Conservation (phyloP, 257 asterid genomes). For the Ophiorrhiza pumila region DNA sequence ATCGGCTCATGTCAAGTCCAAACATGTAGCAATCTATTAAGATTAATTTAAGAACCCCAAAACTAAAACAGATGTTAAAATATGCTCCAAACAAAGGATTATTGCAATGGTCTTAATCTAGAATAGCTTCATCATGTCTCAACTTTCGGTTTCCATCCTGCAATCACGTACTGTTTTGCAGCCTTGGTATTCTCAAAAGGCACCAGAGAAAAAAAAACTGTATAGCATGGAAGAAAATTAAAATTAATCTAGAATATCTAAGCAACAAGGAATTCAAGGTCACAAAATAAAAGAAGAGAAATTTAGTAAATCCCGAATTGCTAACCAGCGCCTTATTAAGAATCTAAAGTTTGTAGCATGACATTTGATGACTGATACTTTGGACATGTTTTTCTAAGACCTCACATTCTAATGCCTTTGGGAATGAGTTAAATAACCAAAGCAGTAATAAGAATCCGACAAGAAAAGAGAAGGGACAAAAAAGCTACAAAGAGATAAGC, state of each 20-base stretch:
- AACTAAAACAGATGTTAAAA: neutral
- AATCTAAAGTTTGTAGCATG: neutral
- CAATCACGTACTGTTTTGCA: constrained; percentile 48
- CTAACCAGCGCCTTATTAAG: neutral
- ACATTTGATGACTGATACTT: neutral
- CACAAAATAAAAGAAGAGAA: neutral
- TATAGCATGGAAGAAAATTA: neutral
- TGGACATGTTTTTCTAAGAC: neutral
- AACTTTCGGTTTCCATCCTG: constrained; percentile 80
- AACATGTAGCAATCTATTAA: neutral
- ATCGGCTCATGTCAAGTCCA: too few species aligned
- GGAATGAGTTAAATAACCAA: neutral
- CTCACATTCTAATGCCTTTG: neutral
- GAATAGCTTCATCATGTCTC: constrained; percentile 41
- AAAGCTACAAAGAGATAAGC: neutral
- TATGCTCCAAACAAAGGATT: neutral
- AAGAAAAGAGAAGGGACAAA: neutral
- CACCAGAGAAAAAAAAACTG: constrained; percentile 61
- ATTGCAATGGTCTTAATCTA: neutral
- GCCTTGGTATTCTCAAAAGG: constrained; percentile 70
- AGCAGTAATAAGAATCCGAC: neutral
- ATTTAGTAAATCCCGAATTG: neutral
- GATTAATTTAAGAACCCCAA: neutral
- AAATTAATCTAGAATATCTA: neutral
- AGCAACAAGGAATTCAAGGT: neutral